These are phyloP conservation scores for Tetragonia tetragonoides DNA, from an alignment of 148 eudicot species.

Conservation along the genomic window DNA sequence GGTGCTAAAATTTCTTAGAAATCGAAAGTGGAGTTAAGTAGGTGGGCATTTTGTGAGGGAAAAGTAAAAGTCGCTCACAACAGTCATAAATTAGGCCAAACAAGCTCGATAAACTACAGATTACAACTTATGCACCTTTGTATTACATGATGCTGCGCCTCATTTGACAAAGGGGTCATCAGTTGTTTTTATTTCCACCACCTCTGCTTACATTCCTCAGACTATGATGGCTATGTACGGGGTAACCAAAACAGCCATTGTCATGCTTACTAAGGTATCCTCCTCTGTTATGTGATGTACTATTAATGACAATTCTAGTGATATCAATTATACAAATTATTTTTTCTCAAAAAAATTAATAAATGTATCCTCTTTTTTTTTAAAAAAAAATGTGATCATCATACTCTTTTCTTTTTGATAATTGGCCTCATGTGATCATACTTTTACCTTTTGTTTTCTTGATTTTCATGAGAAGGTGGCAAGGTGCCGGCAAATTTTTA, in stretches of 20 bases:
- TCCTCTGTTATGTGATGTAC: background rate
- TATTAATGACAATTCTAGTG: no score
- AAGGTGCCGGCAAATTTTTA: no score
- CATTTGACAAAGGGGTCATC: conserved; percentile 62
- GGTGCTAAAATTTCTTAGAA: background rate
- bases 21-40: background rate
- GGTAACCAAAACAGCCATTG: conserved; percentile 76
- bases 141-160: conserved; percentile 68
- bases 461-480: no score
- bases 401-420: no score
- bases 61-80: background rate
- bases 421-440: no score
- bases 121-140: background rate
- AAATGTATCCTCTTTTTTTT: background rate
- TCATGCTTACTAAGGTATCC: conserved; percentile 75
- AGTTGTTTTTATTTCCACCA: conserved; percentile 58
- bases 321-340: background rate
- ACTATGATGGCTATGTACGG: conserved; percentile 59
- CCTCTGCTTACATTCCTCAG: conserved; percentile 43
- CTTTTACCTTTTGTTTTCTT: no score
- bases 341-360: background rate
- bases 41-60: no score
- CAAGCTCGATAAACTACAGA: no score
- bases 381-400: background rate
- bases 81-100: no score